phyloP scores from a whole-genome alignment of 129 eudicot species.

The Pittosporum tobira region DNA sequence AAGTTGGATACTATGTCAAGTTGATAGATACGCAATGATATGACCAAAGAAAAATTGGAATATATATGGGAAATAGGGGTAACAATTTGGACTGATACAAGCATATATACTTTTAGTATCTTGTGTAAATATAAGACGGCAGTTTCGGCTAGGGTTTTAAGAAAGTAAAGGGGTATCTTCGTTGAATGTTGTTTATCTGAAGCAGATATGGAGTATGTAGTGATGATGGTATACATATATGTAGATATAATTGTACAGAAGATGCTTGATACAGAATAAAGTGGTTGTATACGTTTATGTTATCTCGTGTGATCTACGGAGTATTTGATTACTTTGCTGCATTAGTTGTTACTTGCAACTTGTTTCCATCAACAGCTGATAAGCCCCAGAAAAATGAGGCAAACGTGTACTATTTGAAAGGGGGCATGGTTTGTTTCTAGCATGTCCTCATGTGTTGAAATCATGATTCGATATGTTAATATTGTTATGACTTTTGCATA shows the following conservation, averaged over 20 bases:
- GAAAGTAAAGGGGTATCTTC: not conserved
- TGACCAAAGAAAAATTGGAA: not conserved
- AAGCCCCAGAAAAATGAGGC: not conserved
- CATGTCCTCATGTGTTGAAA: too few relatives aligned
- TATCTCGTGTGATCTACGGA: not conserved
- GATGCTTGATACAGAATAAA: not conserved
- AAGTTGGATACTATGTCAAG: not conserved
- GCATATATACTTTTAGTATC: not conserved
- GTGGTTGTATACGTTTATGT: not conserved
- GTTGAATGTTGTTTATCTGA: not conserved
- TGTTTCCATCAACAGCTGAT: not conserved
- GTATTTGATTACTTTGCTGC: not conserved
- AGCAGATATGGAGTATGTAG: too few relatives aligned
- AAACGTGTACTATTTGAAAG: not conserved
- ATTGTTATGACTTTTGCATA: too few relatives aligned
- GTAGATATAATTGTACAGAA: not conserved
- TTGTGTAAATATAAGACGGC: not conserved
- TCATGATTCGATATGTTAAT: too few relatives aligned
- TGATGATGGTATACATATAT: not conserved
- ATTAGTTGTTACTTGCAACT: too few relatives aligned
- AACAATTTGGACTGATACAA: not conserved
- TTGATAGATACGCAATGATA: not conserved
- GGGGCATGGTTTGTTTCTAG: too few relatives aligned
- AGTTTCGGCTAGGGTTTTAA: not conserved
- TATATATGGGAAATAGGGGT: not conserved